A percentile compares a stretch with the other conserved stretches of the same genome.
Conservation (phyloP, 2,329 filamentous ascomycete species). For the Aspergillus japonicus region DNA sequence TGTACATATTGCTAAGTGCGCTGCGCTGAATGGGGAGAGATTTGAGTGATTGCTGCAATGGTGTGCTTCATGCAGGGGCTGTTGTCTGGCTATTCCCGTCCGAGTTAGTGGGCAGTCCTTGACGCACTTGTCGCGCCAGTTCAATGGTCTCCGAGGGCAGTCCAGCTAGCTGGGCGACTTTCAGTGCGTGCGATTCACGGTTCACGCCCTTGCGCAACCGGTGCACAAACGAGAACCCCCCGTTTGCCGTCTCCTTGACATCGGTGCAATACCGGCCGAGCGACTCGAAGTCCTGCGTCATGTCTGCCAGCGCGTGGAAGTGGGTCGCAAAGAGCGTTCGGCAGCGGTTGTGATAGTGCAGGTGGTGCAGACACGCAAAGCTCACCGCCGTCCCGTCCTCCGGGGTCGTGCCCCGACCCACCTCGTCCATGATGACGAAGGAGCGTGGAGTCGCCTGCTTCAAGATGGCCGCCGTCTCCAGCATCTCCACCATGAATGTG, state of each 20-base stretch:
- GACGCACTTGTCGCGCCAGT: conserved; percentile 63
- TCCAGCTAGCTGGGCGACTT: conserved; percentile 86
- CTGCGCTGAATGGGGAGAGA: background rate
- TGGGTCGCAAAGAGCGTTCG: conserved; percentile 91
- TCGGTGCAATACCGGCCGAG: conserved; percentile 86
- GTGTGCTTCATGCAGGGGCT: background rate
- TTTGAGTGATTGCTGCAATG: background rate
- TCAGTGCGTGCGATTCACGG: conserved; percentile 82
- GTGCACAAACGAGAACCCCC: conserved; percentile 80
- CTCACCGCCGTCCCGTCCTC: conserved; percentile 88
- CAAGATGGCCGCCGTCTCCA: conserved; percentile 89
- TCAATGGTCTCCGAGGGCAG: conserved; percentile 70
- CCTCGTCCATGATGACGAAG: conserved; percentile 98
- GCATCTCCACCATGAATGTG: conserved; percentile 99
- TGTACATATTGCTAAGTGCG: too few species aligned
- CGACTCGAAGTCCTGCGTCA: conserved; percentile 59
- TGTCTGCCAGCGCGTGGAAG: conserved; percentile 80
- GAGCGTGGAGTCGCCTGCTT: conserved; percentile 77
- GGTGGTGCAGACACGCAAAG: conserved; percentile 81
- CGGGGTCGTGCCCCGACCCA: conserved; percentile 89
- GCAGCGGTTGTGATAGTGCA: conserved; percentile 74
- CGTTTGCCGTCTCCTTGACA: conserved; percentile 69
- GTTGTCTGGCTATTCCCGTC: background rate
- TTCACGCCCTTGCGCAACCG: conserved; percentile 79
- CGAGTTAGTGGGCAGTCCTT: background rate